Percentiles rank a stretch among this genome's conserved stretches.
Evolutionary conservation across 2,329 filamentous ascomycete genomes (phyloP).

Genomic region (Nothophoma quercina): DNA sequence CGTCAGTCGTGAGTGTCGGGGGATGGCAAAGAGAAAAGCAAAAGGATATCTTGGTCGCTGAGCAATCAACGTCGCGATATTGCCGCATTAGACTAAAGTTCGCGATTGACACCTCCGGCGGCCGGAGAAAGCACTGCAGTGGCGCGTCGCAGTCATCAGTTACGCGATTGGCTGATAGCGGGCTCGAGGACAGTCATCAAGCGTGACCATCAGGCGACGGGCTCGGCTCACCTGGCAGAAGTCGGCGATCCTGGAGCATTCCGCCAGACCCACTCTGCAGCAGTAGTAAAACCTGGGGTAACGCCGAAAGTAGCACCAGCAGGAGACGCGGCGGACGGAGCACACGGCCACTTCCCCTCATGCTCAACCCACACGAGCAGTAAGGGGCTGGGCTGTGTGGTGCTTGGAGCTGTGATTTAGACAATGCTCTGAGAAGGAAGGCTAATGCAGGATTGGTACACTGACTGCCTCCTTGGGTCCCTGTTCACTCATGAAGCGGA

Average conservation of each 20-base stretch:
- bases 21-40: neutral
- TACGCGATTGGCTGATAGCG: slow-evolving; percentile 10
- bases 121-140: slow-evolving; percentile 19
- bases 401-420: neutral
- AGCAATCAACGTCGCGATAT: slow-evolving; percentile 19
- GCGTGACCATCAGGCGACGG: slow-evolving; percentile 15
- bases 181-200: slow-evolving; percentile 11
- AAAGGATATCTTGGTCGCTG: slow-evolving; percentile 9
- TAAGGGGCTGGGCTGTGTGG: neutral
- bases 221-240: slow-evolving; percentile 4
- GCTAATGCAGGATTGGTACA: neutral
- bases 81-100: slow-evolving; percentile 18
- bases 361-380: slow-evolving; percentile 1
- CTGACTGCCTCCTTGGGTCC: neutral
- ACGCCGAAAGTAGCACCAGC: slow-evolving; percentile 15
- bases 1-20: slow-evolving; percentile 2
- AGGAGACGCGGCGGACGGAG: neutral
- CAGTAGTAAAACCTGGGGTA: slow-evolving; percentile 21
- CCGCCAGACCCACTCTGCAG: slow-evolving; percentile 11
- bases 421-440: neutral
- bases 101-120: slow-evolving; percentile 15
- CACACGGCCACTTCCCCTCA: neutral
- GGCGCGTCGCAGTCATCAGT: slow-evolving; percentile 13
- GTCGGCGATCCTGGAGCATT: slow-evolving; percentile 9
- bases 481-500: neutral